Evolutionary conservation across 495 filamentous ascomycete species (phyloP).

Genomic region (Tuber brumale): DNA sequence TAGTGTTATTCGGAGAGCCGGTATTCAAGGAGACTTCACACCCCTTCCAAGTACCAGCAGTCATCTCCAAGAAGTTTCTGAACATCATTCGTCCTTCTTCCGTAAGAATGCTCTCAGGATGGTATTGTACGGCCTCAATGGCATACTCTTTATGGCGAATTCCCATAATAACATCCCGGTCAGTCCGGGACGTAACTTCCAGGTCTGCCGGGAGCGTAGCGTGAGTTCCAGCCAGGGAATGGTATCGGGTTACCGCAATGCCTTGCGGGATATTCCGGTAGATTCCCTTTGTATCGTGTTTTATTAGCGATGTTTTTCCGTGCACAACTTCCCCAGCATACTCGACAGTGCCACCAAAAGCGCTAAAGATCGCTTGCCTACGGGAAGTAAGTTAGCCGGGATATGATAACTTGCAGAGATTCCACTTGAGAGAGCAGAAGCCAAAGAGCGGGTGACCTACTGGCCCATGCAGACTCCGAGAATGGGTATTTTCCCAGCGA

Average conservation of each 20-base stretch:
- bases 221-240: conserved; percentile 91
- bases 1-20: conserved; percentile 28
- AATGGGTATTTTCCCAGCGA: conserved; percentile 93
- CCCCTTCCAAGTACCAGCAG: conserved; percentile 82
- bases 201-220: conserved; percentile 78
- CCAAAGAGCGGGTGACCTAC: conserved; percentile 47
- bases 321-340: conserved; percentile 95
- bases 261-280: conserved; percentile 70
- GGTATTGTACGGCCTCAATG: conserved; percentile 93
- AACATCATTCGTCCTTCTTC: conserved; percentile 82
- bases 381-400: conserved; percentile 7
- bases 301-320: conserved; percentile 86
- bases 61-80: conserved; percentile 80
- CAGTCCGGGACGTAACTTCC: conserved; percentile 84
- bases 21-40: conserved; percentile 54
- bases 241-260: conserved; percentile 86
- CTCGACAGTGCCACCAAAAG: conserved; percentile 83
- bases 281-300: conserved; percentile 81
- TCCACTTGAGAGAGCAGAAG: background rate
- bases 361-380: conserved; percentile 84
- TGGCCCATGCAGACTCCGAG: conserved; percentile 98
- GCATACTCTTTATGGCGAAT: conserved; percentile 84
- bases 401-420: no score
- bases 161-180: conserved; percentile 90
- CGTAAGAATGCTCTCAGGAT: conserved; percentile 94